Base-by-base conservation (phyloP, 1,284 basidiomycete genomes). In the Tilletia indica region DNA sequence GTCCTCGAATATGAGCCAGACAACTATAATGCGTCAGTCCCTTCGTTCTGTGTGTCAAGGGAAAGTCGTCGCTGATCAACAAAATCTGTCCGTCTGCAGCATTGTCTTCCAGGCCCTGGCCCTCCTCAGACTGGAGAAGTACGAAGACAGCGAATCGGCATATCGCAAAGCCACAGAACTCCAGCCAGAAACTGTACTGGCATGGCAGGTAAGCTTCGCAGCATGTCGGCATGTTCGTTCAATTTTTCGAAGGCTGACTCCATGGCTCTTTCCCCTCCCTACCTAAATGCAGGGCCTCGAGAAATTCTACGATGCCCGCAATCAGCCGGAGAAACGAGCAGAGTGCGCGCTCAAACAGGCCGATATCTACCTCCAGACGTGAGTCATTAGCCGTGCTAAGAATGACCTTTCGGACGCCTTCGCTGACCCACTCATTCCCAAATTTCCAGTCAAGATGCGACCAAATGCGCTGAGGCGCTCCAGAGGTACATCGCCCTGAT, bases 401-500 rank as follows among this genome's bases (percentile, higher is more conserved):
- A 8, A 45, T 9, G 42, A 14, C 14, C 9, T 45, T 45, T 1
- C 6, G 42, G 42, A 45, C 42, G 42, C 14, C 14, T 36, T 16
- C 8, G 34, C 19, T 42, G 16, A 49, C 36, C 25, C 71, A 31
- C 39, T 73, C 12, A 67, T 47, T 31, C 19, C 16, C 14, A 1
- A n/a, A 12, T 31, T 25, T 25, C 21, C 75, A 94, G 93, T 4
- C 86, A 89, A 45, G 93, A 98, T 82, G 89, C 88, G 0, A 86
- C 87, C 8, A 95, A 92, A 84, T 92, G 91, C 76, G 93, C 92
- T 0, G 91, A 93, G 79, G 86, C 87, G 0, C 83, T 96, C 56
- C 92, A 94, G 81, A 92, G 90, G 76, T 86, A 93, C 49, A 85
- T 97, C n/a, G 87, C 89, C 2, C 80, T 90, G 2, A 88, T 89